Evolutionary conservation across 306 rosid genomes (phyloP).

Genomic region (Trifolium fragiferum): DNA sequence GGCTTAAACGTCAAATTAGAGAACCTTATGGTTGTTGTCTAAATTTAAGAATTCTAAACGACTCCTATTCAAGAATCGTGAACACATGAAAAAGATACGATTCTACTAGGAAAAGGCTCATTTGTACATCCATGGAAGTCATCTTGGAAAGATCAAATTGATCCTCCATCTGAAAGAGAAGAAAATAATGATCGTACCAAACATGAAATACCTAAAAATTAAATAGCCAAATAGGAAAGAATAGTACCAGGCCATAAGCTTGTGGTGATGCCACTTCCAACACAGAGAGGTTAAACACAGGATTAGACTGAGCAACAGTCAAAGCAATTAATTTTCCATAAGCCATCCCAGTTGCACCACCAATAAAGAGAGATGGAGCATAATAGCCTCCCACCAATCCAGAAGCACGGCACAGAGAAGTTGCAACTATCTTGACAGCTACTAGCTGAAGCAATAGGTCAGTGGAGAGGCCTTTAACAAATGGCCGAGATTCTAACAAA

Average conservation of each 20-base stretch:
- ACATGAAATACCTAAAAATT: conserved; percentile 25
- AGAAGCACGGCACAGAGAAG: conserved; percentile 89
- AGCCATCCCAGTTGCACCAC: conserved; percentile 95
- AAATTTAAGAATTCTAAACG: conserved; percentile 8
- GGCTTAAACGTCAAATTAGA: conserved; percentile 8
- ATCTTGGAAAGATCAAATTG: conserved; percentile 30
- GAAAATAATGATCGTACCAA: conserved; percentile 19
- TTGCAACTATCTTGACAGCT: conserved; percentile 79
- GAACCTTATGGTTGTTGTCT: conserved; percentile 2
- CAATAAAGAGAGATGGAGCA: conserved; percentile 95
- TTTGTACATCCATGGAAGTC: conserved; percentile 29
- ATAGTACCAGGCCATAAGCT: conserved; percentile 94
- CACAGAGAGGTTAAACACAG: conserved; percentile 61
- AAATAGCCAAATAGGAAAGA: conserved; percentile 34
- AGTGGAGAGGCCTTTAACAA: conserved; percentile 72
- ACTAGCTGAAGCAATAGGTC: conserved; percentile 81
- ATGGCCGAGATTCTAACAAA: conserved; percentile 90
- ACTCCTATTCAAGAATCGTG: background rate
- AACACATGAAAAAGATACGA: conserved; percentile 4
- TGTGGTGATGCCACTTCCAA: conserved; percentile 95
- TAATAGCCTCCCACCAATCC: conserved; percentile 96
- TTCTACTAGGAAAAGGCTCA: conserved; percentile 35
- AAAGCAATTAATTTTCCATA: conserved; percentile 79
- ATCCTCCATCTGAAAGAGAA: conserved; percentile 29
- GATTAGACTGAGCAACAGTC: conserved; percentile 63